Base-by-base conservation (phyloP, 805 yeast genomes). In the Ogataea glucozyma region DNA sequence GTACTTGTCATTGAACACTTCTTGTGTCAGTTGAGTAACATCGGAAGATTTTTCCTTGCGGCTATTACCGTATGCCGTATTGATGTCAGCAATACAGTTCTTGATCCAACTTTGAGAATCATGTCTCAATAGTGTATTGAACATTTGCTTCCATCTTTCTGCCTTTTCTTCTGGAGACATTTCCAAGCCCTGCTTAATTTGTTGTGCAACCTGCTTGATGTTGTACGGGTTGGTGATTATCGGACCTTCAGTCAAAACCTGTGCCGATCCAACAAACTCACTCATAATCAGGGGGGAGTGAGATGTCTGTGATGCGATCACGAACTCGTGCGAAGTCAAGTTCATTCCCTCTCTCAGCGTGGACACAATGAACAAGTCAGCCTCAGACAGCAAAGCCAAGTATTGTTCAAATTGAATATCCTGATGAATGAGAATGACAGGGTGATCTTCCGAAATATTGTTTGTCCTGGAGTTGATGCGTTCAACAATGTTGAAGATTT, bases 261-360 rank as follows among this genome's bases (percentile, higher is more conserved):
- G 75, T 0, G 98, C 96, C 9, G 96, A 86, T 1, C 99, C 99
- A 1, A 97, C 89, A 56, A 93, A 93, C 63, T 93, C 99, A 27
- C 96, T 86, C 42, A 93, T 65, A 34, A 93, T 75, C 48, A 91
- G 72, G 1, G 97, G 96, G 0, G 96, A 84, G 51, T 84, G 81
- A 46, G 78, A 78, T 31, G 76, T 79, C 17, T 71, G 66, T 1
- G 93, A 78, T 19, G 95, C 86, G 42, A 83, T 83, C 31, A 89
- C 76, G 61, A 85, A 93, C 62, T 93, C 99, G 60, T 93, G 99
- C 54, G 97, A 91, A 0, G 98, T 90, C 58, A 93, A 72, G 56
- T 93, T 93, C 89, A 93, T 86, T 19, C 99, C 99, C 64, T 93
- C 99, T 60, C 99, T 81, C 73, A 91, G 77, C 1, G 96, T 86